Percentiles rank a stretch among this genome's conserved stretches.
Conservation (phyloP, 345 rosid genomes). For the Schrenkiella parvula region DNA sequence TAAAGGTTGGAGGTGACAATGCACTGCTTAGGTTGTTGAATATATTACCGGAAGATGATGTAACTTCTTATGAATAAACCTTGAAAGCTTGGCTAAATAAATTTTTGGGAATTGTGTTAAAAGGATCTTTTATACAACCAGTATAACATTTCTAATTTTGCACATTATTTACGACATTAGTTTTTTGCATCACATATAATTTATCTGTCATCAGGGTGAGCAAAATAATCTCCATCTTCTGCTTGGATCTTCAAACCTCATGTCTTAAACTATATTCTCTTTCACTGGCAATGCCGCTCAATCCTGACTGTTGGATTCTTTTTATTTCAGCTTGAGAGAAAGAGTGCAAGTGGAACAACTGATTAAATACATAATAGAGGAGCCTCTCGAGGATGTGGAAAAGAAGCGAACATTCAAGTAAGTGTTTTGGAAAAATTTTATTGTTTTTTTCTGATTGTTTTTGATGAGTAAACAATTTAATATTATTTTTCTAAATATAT, state of each 20-base stretch:
- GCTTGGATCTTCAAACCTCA: conserved; percentile 4
- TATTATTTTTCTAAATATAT: background rate
- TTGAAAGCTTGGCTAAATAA: background rate
- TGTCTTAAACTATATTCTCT: background rate
- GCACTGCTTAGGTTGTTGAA: background rate
- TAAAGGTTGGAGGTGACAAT: background rate
- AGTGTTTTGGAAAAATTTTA: conserved; percentile 26
- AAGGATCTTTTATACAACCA: background rate
- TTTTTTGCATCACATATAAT: background rate
- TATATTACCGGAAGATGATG: background rate
- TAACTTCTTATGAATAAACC: background rate
- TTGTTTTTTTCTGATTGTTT: background rate
- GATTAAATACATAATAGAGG: conserved; percentile 69
- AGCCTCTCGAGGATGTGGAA: conserved; percentile 70
- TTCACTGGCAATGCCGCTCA: background rate
- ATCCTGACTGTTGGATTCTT: conserved; percentile 14
- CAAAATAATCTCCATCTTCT: background rate
- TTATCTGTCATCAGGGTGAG: background rate
- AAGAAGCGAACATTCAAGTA: conserved; percentile 71
- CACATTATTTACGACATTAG: background rate
- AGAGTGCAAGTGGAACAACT: conserved; percentile 77
- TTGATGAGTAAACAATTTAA: conserved; percentile 11
- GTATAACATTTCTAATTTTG: background rate
- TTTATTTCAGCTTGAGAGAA: conserved; percentile 71
- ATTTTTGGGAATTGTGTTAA: background rate